Base-by-base conservation (phyloP, 164 flowering plant genomes). In the Umbilicus rupestris region DNA sequence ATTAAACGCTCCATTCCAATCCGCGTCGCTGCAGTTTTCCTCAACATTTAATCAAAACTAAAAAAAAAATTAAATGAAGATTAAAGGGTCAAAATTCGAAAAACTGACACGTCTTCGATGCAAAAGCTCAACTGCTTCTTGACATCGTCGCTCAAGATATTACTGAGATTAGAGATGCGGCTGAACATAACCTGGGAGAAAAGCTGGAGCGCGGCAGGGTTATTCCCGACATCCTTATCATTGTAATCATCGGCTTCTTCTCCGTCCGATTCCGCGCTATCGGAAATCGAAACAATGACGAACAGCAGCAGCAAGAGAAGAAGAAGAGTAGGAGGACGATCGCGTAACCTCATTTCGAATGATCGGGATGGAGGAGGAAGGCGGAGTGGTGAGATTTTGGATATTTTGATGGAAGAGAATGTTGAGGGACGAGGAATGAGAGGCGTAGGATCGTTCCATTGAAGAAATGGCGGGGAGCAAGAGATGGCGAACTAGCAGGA, bases 1-100 rank as follows among this genome's bases (percentile, higher is more conserved):
- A 79, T 91, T 84, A 75, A 94, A 94, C 16, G 98, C 90, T 1
- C 67, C 79, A 67, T 89, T 69, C 94, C 92, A 94, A 68, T 94
- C 98, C 7, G 73, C 77, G 39, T 87, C 73, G 65, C 98, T 94
- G 79, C 59, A 75, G 49, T 2, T 28, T n/a, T 15, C 26, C 29
- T 29, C 58, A 35, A 39, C 5, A 30, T 19, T 35, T 22, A 26
- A 42, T 49, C n/a, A n/a, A n/a, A n/a, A n/a, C n/a, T n/a, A n/a
- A n/a, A 42, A 17, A 8, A 8, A 3, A 26, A 14, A 20, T 8
- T 1, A 9, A n/a, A n/a, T n/a, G n/a, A n/a, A n/a, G n/a, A n/a
- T n/a, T n/a, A n/a, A n/a, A n/a, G n/a, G n/a, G n/a, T 14, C 7
- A 16, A 58, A n/a, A 67, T 11, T 35, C 19, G 15, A 8, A 39